Base-by-base conservation (phyloP, 768 basidiomycete species). In the Harrya chromipes region DNA sequence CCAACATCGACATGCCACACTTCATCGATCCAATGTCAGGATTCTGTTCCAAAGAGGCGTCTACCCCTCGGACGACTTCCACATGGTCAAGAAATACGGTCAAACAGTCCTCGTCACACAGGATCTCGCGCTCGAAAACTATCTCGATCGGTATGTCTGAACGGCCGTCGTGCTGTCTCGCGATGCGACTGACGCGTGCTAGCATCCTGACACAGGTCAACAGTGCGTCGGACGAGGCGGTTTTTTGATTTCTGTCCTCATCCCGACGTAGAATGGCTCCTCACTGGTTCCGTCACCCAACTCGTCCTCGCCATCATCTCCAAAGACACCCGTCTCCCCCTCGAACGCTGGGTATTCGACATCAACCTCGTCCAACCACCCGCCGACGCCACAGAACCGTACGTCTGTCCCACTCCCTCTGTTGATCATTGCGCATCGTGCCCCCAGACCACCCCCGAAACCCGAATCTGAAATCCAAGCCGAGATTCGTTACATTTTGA, bases 71-170 rank as follows among this genome's bases (percentile, higher is more conserved):
- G 97, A 98, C 69, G 97, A 99, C 73, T 99, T 99, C 67, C 88
- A 92, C 64, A 94, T 97, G 91, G 95, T 99, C 52, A 99, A 98
- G 70, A 99, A 98, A 68, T 99, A 97, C 58, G 95, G 97, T 0
- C 85, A 98, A 64, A 94, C 92, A 0, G 90, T 99, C 45, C 78
- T 98, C 21, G 87, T 97, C 7, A 97, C 94, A 1, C 88, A 94
- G 56, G 95, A 99, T 58, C 83, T 94, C 40, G 87, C 88, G 4
- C 73, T 99, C 41, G 92, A 97, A 65, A 90, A 87, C 63, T 98
- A 99, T 64, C 79, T 98, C n/a, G 84, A 88, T 47, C 82, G 82
- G 88, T 87, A 57, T 24, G 54, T 50, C 26, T 26, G 6, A 26
- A 23, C 23, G 39, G 20, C 24, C 48, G 13, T 11, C 16, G 16